Evolutionary conservation across 2,329 filamentous ascomycete species (phyloP), one percentile per base, ranked within the genome.

Genomic region (Aureobasidium sp.): DNA sequence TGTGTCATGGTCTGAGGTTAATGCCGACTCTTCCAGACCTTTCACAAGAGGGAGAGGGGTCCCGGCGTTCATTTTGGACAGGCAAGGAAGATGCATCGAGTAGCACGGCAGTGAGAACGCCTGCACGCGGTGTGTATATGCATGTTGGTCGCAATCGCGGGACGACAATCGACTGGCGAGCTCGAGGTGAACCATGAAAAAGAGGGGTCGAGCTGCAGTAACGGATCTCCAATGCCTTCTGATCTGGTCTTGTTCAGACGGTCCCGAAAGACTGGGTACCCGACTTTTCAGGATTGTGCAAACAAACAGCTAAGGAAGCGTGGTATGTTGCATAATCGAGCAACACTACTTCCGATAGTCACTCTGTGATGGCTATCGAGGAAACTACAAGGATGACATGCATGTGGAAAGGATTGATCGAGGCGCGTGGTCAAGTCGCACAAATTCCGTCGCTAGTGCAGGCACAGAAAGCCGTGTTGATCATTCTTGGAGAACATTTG

Each of bases 391-490:
- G 20, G 47, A 58, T 58, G 42, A 44, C 42, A 36, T 37, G 55
- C 55, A 58, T 58, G 41, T 27, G 42, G n/a, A 6, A 45, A 25
- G 12, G 22, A 25, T 37, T 47, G 42, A 31, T n/a, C 5, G 55
- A 41, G 42, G 42, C 55, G 29, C 55, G 55, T 58, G 41, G 55
- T 58, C 27, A n/a, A 37, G 55, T 58, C 15, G 27, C 42, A 58
- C 55, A 47, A 58, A 37, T 0, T 17, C 17, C 14, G 7, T n/a
- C 7, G 9, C 29, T 47, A 37, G 20, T 31, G n/a, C 31, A 47
- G 42, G 31, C 20, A 27, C 22, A 14, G 34, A 44, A 47, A n/a
- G 55, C 47, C 11, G 41, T 58, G 55, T 39, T 37, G 41, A 47
- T 58, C 55, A 29, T 3, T 14, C 37, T 20, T 31, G 20, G 8